Evolutionary conservation across 139 green algal species (phyloP), one percentile per base, ranked within the genome.

Genomic region (Bryopsis sp.): DNA sequence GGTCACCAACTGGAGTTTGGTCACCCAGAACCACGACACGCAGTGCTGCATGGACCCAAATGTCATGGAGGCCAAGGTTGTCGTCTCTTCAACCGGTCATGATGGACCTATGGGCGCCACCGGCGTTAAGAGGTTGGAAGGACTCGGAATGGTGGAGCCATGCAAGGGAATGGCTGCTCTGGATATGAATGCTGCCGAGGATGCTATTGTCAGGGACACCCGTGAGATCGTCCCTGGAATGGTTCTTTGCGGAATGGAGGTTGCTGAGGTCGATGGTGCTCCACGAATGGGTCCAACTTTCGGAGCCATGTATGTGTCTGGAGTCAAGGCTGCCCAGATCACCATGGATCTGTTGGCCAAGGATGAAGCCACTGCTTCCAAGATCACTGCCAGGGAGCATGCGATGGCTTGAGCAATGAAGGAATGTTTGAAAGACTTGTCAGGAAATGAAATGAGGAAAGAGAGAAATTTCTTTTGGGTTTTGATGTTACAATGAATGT

Each of bases 1-100:
- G 0, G 93, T 98, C 3, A 98, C 93, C 75, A 98, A 98, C 89
- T 98, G 93, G 93, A 92, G 93, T 1, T 85, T 97, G 60, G 93
- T 98, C 4, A 84, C 92, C n/a, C 84, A 96, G 39, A 89, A 94
- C 82, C 93, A 98, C 76, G 85, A 95, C 81, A 97, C 92, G 35
- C 92, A 95, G 81, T 90, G 82, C 50, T 97, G 92, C 90, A 97
- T 97, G 92, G 90, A 96, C 83, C 90, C 90, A 74, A 96, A 96
- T 70, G 86, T 92, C 1, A 81, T 95, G 8, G 84, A 92, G 78
- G 76, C 72, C 66, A 94, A 94, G 81, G 85, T 97, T 19, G 89
- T 98, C 39, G 87, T 98, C 3, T 90, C 79, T 2, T 89, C 84
- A 19, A 95, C 86, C 50, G 93, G 93, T 47, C 93, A 98, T 72